Base-by-base conservation (phyloP, 768 basidiomycete genomes). In the Kwoniella sp. region DNA sequence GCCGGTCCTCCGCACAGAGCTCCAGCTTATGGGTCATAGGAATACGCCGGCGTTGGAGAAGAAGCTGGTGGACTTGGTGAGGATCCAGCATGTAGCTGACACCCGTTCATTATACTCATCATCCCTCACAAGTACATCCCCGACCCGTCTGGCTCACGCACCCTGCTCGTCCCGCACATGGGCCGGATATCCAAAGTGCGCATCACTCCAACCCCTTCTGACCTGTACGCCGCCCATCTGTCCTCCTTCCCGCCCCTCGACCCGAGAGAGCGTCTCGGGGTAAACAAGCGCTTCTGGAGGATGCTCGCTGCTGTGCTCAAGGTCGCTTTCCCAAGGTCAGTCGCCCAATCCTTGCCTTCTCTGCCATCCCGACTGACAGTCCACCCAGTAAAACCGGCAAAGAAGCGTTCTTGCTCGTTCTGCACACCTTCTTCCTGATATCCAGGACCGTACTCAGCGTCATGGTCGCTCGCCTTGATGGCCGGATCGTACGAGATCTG, bases 361-460 rank as follows among this genome's bases (percentile, higher is more conserved):
- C 15, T 6, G 28, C 9, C 9, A 9, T 6, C 15, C 25, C 10
- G 19, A 25, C 32, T 15, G 20, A 23, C 42, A 15, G 22, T 6
- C 4, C 3, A 14, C 29, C 5, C 32, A 75, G 72, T 33, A 63
- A 62, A 48, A 58, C 67, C 2, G 68, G 72, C 1, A 84, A 84
- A 59, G 90, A 96, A 65, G 78, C 84, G 0, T 76, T 84, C 27
- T 78, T 95, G 29, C 78, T 96, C 15, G 73, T 81, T 6, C 71
- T 85, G 0, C 92, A 96, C 74, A 88, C 88, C 0, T 80, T 80
- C 50, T 96, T 96, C 74, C 80, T 98, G 46, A 80, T 96, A 2
- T 74, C 88, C 22, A 77, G 93, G 32, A 95, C 93, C 0, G 81
- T 92, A 2, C 79, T 98, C 19, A 91, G 88, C 62, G 82, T 98